Conservation (phyloP, 352 stramenopile genomes). For the Elongisporangium anandrum region DNA sequence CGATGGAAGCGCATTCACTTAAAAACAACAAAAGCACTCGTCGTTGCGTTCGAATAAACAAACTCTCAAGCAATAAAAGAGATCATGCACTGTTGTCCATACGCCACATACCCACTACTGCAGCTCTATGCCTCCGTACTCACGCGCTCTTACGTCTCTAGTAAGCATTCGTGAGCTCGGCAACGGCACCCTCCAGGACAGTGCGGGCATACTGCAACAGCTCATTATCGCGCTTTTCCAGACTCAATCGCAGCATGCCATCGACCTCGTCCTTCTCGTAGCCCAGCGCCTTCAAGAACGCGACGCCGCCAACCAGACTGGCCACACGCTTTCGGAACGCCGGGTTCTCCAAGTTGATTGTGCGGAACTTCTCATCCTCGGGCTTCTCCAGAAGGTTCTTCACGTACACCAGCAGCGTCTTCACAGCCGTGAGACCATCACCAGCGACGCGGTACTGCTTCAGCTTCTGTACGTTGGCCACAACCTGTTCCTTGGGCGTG, state of each 20-base stretch:
- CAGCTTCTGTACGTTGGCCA: slow-evolving; percentile 71
- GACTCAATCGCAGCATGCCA: slow-evolving; percentile 54
- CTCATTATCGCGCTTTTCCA: slow-evolving; percentile 55
- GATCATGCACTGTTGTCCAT: neutral
- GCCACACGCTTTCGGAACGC: slow-evolving; percentile 89
- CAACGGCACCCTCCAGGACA: slow-evolving; percentile 54
- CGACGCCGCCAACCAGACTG: slow-evolving; percentile 76
- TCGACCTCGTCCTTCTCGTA: slow-evolving; percentile 84
- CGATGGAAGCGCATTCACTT: neutral
- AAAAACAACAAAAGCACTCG: neutral
- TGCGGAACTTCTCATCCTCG: slow-evolving; percentile 87
- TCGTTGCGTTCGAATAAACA: neutral
- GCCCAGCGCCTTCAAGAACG: slow-evolving; percentile 83
- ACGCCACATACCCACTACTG: neutral
- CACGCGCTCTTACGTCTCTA: neutral
- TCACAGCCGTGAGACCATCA: slow-evolving; percentile 75
- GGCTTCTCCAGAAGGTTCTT: slow-evolving; percentile 87
- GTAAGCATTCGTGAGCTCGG: slow-evolving; percentile 45
- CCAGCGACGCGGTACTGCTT: slow-evolving; percentile 84
- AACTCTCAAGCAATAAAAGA: neutral
- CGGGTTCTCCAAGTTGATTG: slow-evolving; percentile 88
- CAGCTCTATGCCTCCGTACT: neutral
- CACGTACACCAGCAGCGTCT: slow-evolving; percentile 85
- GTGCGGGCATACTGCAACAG: slow-evolving; percentile 59
- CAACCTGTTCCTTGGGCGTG: slow-evolving; percentile 62